These are phyloP conservation scores for Detonula confervacea DNA, from an alignment of 352 stramenopile species.

Conservation along the genomic window DNA sequence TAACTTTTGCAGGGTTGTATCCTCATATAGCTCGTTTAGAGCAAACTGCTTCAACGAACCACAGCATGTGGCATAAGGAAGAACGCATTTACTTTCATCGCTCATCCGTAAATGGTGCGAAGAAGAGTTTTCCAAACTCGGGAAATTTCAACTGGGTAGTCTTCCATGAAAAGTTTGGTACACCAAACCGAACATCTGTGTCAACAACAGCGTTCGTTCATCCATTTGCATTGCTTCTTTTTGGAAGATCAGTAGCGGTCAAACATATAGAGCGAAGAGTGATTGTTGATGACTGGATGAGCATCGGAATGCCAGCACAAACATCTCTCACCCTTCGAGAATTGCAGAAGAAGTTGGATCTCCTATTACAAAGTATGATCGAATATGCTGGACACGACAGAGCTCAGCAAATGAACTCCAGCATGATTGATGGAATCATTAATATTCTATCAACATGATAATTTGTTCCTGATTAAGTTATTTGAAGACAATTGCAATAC, in stretches of 20 bases:
- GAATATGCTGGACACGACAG: constrained; percentile 12
- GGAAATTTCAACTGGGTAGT: constrained; percentile 67
- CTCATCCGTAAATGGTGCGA: constrained; percentile 62
- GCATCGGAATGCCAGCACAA: constrained; percentile 69
- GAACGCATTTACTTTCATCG: constrained; percentile 72
- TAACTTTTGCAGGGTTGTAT: constrained; percentile 79
- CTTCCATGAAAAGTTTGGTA: constrained; percentile 83
- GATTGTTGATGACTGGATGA: constrained; percentile 76
- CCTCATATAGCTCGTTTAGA: constrained; percentile 70
- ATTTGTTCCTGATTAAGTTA: no score
- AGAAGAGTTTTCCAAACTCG: constrained; percentile 39
- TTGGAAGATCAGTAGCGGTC: constrained; percentile 63
- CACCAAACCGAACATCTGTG: constrained; percentile 54
- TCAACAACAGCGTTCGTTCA: constrained; percentile 71
- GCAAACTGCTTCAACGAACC: constrained; percentile 18
- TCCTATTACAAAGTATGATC: constrained; percentile 51
- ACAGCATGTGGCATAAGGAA: constrained; percentile 61
- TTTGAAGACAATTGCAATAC: no score
- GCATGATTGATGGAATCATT: constrained; percentile 4
- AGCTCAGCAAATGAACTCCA: constrained; percentile 5
- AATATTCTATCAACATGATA: no score
- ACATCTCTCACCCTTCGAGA: constrained; percentile 66
- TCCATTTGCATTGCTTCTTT: constrained; percentile 71
- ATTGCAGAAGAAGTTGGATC: constrained; percentile 60
- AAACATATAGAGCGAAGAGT: constrained; percentile 67